These are phyloP conservation scores for Boletus insuetus DNA, from an alignment of 768 basidiomycete genomes.

Conservation along the genomic window DNA sequence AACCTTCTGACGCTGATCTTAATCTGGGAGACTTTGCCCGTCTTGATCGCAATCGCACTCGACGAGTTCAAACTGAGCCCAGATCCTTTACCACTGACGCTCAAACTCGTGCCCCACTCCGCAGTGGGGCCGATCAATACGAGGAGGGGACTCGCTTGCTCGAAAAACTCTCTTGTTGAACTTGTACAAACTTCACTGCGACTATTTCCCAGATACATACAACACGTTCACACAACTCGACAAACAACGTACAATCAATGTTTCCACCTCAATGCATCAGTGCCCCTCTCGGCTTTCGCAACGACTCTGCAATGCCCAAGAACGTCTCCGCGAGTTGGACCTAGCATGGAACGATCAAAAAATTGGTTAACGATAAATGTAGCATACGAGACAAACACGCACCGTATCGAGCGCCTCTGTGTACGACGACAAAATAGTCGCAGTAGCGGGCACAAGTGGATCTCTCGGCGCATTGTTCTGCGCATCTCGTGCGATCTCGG, in stretches of 20 bases:
- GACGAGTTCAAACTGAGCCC: too few relatives aligned
- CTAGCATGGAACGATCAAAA: slow-evolving; percentile 24
- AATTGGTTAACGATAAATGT: too few relatives aligned
- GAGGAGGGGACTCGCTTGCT: too few relatives aligned
- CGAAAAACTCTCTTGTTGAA: too few relatives aligned
- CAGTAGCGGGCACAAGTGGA: slow-evolving; percentile 32
- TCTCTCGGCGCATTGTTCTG: slow-evolving; percentile 44
- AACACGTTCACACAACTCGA: neutral
- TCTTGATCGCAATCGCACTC: too few relatives aligned
- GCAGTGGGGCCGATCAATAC: too few relatives aligned
- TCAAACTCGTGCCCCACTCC: too few relatives aligned
- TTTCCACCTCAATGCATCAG: slow-evolving; percentile 34
- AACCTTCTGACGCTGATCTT: too few relatives aligned
- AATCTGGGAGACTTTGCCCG: too few relatives aligned
- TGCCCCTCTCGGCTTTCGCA: slow-evolving; percentile 54
- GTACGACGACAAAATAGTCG: slow-evolving; percentile 44
- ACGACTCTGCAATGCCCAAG: slow-evolving; percentile 54
- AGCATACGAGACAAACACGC: neutral
- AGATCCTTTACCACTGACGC: too few relatives aligned
- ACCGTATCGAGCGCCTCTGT: slow-evolving; percentile 52
- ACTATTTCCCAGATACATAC: slow-evolving; percentile 28
- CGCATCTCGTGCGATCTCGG: slow-evolving; percentile 45
- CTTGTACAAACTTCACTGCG: too few relatives aligned
- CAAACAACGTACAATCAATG: too few relatives aligned
- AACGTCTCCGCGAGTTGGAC: slow-evolving; percentile 57